Conservation (phyloP, 495 filamentous ascomycete species). For the Aspergillus heteromorphus region DNA sequence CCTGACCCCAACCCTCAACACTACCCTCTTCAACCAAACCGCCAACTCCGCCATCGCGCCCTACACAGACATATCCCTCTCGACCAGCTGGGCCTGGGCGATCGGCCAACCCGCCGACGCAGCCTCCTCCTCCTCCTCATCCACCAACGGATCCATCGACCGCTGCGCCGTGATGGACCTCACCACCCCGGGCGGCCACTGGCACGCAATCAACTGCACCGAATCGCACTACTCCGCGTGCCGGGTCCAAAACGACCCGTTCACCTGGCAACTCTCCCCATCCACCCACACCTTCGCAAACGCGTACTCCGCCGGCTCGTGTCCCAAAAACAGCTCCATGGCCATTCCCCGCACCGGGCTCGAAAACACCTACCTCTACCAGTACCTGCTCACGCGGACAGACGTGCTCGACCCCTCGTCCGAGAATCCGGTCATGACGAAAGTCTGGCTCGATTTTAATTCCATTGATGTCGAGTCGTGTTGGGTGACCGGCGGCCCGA, state of each 20-base stretch:
- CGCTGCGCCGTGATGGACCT: conserved; percentile 52
- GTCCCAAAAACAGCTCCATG: conserved; percentile 39
- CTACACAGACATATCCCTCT: conserved; percentile 48
- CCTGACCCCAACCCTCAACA: conserved; percentile 52
- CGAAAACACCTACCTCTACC: conserved; percentile 55
- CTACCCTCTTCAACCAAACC: conserved; percentile 46
- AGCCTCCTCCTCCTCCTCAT: conserved; percentile 4
- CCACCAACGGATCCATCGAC: conserved; percentile 6
- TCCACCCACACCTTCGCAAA: conserved; percentile 27
- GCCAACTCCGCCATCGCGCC: conserved; percentile 38
- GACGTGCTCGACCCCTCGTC: conserved; percentile 23
- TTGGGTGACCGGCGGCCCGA: conserved; percentile 51
- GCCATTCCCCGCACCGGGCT: conserved; percentile 53
- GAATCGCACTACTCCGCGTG: conserved; percentile 48
- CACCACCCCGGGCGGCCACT: conserved; percentile 40
- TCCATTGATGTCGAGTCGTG: conserved; percentile 48
- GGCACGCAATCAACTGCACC: conserved; percentile 52
- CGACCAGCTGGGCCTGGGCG: conserved; percentile 56
- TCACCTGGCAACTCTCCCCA: conserved; percentile 49
- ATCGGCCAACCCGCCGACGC: conserved; percentile 43
- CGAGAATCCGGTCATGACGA: conserved; percentile 16
- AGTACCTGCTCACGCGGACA: conserved; percentile 21
- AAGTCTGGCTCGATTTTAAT: conserved; percentile 58
- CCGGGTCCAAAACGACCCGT: conserved; percentile 44
- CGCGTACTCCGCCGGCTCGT: conserved; percentile 29